Conservation (phyloP, 805 yeast genomes). For the Candida parachauliodes region DNA sequence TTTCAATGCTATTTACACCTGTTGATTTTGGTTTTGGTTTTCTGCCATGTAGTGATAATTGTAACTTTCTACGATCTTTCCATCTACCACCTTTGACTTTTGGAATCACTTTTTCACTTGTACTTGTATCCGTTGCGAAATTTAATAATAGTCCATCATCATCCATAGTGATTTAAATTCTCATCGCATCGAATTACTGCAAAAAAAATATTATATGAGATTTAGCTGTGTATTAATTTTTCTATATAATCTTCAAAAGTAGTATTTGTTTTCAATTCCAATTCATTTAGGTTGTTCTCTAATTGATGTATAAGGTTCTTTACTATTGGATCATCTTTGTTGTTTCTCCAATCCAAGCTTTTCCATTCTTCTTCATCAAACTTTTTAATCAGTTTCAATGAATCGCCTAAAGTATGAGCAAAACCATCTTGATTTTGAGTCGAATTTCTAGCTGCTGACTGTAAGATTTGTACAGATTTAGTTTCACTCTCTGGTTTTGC, state of each 20-base stretch:
- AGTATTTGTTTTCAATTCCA: slow-evolving; percentile 18
- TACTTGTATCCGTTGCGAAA: slow-evolving; percentile 45
- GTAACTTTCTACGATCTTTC: slow-evolving; percentile 72
- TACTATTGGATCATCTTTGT: slow-evolving; percentile 15
- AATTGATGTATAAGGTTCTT: slow-evolving; percentile 14
- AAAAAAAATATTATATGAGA: slow-evolving; percentile 2
- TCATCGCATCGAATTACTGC: slow-evolving; percentile 3
- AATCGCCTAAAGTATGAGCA: slow-evolving; percentile 32
- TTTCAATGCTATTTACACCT: slow-evolving; percentile 30
- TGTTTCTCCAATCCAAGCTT: slow-evolving; percentile 25
- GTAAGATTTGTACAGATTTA: slow-evolving; percentile 37
- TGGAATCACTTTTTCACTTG: slow-evolving; percentile 19
- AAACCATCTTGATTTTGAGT: slow-evolving; percentile 24
- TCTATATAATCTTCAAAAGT: slow-evolving; percentile 25
- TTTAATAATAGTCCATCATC: slow-evolving; percentile 72
- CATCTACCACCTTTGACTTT: slow-evolving; percentile 73
- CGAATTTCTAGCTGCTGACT: slow-evolving; percentile 35
- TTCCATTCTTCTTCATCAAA: slow-evolving; percentile 43
- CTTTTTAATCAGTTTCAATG: slow-evolving; percentile 34
- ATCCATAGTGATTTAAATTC: slow-evolving; percentile 19
- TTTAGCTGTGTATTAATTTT: slow-evolving; percentile 14
- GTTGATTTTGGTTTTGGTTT: slow-evolving; percentile 21
- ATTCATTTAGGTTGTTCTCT: slow-evolving; percentile 14
- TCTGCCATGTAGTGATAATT: slow-evolving; percentile 48
- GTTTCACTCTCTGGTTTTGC: slow-evolving; percentile 29